A percentile compares a stretch with the other conserved stretches of the same genome.
Conservation (phyloP, 768 basidiomycete species). For the Suillus alpinus region DNA sequence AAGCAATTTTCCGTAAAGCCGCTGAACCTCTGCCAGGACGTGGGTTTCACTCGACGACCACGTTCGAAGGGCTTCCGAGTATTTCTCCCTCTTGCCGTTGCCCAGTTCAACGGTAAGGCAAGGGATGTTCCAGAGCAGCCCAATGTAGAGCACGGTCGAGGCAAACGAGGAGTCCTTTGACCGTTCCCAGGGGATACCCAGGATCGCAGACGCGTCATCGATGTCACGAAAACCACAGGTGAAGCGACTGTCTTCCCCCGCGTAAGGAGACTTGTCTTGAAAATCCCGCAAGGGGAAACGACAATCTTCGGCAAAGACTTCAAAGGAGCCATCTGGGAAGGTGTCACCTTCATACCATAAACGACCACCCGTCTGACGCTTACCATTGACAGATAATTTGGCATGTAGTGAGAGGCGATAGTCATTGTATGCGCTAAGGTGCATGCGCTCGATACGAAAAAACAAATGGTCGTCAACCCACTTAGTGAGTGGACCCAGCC, state of each 20-base stretch:
- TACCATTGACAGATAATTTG: constrained; percentile 15
- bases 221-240: no score
- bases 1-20: constrained; percentile 39
- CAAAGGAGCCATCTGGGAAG: no score
- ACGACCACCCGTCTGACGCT: no score
- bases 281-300: no score
- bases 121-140: no score
- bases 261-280: no score
- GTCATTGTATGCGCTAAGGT: no score
- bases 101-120: constrained; percentile 17
- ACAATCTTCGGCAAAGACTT: no score
- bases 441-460: constrained; percentile 9
- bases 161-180: constrained; percentile 14
- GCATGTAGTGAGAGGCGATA: constrained; percentile 12
- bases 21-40: constrained; percentile 30
- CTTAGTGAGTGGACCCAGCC: not conserved
- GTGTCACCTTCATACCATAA: no score
- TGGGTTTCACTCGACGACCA: constrained; percentile 26
- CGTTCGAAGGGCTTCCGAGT: constrained; percentile 14
- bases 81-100: constrained; percentile 25
- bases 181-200: constrained; percentile 14
- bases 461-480: constrained; percentile 5
- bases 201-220: constrained; percentile 8
- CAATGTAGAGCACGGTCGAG: no score
- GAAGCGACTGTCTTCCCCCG: no score